These are phyloP conservation scores for Pseudocercospora macadamiae DNA, from an alignment of 2,329 filamentous ascomycete species.

Conservation along the genomic window DNA sequence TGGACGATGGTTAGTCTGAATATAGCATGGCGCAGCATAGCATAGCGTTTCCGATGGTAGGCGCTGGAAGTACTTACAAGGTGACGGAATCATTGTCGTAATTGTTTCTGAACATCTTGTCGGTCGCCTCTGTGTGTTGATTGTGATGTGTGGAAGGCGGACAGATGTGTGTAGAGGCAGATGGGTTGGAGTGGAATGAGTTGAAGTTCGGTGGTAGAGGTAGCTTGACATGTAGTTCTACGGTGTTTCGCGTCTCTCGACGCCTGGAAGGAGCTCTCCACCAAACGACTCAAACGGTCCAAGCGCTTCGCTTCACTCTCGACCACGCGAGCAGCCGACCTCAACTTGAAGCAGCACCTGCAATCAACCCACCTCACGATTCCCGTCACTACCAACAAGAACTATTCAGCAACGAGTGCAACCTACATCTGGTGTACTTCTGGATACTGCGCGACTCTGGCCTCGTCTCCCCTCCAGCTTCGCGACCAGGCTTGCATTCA, in stretches of 20 bases:
- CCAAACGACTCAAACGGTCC: neutral
- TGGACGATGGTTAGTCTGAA: conserved; percentile 43
- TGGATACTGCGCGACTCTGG: no score
- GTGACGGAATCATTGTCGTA: conserved; percentile 99
- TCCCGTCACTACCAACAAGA: neutral
- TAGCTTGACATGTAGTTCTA: neutral
- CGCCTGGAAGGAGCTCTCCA: conserved; percentile 3
- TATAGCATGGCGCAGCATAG: no score
- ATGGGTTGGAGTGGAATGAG: conserved; percentile 1
- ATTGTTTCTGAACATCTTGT: conserved; percentile 93
- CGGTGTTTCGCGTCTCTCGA: conserved; percentile 5
- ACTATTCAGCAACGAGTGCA: no score
- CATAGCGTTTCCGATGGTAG: no score
- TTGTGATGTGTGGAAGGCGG: neutral
- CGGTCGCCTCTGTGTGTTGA: neutral
- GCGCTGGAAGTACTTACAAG: conserved; percentile 67
- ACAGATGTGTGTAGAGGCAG: neutral
- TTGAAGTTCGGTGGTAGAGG: neutral
- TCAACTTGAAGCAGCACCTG: neutral
- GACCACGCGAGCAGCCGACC: neutral
- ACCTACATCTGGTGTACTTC: no score
- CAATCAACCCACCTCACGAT: neutral
- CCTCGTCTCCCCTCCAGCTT: no score
- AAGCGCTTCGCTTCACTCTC: neutral
- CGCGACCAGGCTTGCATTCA: neutral